Conservation (phyloP, 2,329 filamentous ascomycete genomes). For the Exserohilum turcica region DNA sequence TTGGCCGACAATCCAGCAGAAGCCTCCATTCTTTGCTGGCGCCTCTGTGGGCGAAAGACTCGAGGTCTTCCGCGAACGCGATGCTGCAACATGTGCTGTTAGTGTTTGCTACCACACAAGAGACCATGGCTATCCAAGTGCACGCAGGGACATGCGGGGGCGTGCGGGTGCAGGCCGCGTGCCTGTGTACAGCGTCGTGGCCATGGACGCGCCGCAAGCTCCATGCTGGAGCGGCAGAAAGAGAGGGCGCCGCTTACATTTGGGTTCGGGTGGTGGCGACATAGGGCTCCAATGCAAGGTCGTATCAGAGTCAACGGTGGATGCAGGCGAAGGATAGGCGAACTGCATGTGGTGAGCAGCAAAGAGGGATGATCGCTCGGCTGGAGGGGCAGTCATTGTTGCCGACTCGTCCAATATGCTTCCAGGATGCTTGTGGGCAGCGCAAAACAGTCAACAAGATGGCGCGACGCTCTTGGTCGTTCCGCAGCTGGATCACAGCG, state of each 20-base stretch:
- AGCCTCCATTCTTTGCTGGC: constrained; percentile 11
- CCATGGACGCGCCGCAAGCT: not conserved
- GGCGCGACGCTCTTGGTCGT: constrained; percentile 12
- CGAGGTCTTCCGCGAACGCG: constrained; percentile 11
- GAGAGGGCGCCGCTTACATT: constrained; percentile 31
- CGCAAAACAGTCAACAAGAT: constrained; percentile 2
- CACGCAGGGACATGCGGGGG: not conserved
- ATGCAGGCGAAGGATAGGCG: constrained; percentile 30
- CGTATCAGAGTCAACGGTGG: constrained; percentile 28
- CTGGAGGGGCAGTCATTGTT: constrained; percentile 31
- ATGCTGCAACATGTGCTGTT: constrained; percentile 9
- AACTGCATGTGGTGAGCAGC: constrained; percentile 24
- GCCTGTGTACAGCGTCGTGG: not conserved
- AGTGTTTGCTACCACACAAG: constrained; percentile 1
- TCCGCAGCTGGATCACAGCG: constrained; percentile 7
- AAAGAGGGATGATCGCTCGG: constrained; percentile 29
- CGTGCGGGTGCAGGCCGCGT: not conserved
- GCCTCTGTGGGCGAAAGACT: constrained; percentile 15
- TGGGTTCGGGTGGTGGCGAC: constrained; percentile 24
- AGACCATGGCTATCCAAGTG: not conserved
- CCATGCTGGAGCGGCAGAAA: constrained; percentile 5
- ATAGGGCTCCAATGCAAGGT: constrained; percentile 29
- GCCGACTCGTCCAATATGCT: constrained; percentile 16
- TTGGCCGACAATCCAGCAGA: constrained; percentile 43
- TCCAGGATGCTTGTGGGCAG: constrained; percentile 2